These are phyloP conservation scores for Ganoderma boninense DNA, from an alignment of 1,284 basidiomycete genomes.

Conservation along the genomic window DNA sequence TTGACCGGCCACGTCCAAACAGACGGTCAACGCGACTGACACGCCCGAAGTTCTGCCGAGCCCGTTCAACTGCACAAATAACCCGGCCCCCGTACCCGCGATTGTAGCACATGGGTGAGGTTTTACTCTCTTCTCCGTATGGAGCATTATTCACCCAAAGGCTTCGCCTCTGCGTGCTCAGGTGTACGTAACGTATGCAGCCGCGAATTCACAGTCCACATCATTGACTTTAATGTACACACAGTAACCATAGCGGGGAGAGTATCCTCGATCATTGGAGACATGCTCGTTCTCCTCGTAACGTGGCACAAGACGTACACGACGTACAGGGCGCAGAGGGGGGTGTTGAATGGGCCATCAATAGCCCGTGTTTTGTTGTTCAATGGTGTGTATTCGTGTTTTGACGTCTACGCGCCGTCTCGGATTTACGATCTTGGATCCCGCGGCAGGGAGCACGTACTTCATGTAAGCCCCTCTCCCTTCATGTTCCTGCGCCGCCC, in stretches of 20 bases:
- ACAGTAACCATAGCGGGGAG: neutral
- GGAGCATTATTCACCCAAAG: neutral
- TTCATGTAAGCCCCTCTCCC: neutral
- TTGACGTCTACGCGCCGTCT: neutral
- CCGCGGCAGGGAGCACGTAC: neutral
- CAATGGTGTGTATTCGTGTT: neutral
- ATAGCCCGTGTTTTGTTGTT: neutral
- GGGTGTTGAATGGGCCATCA: neutral
- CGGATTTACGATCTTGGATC: neutral
- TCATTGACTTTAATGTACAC: neutral
- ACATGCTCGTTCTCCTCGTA: neutral
- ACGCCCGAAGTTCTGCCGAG: neutral
- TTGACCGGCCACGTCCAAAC: neutral
- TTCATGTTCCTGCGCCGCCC: neutral
- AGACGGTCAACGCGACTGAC: neutral
- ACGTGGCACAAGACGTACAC: conserved; percentile 4
- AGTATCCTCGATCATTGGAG: neutral
- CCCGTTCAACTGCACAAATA: neutral
- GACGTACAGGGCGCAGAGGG: neutral
- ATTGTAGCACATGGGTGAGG: neutral
- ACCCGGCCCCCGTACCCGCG: neutral
- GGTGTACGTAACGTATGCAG: neutral
- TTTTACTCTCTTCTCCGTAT: neutral
- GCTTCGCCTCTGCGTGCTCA: neutral
- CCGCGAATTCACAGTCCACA: neutral